These are phyloP conservation scores for Capsella rubella DNA, from an alignment of 441 rosid species.

Conservation along the genomic window DNA sequence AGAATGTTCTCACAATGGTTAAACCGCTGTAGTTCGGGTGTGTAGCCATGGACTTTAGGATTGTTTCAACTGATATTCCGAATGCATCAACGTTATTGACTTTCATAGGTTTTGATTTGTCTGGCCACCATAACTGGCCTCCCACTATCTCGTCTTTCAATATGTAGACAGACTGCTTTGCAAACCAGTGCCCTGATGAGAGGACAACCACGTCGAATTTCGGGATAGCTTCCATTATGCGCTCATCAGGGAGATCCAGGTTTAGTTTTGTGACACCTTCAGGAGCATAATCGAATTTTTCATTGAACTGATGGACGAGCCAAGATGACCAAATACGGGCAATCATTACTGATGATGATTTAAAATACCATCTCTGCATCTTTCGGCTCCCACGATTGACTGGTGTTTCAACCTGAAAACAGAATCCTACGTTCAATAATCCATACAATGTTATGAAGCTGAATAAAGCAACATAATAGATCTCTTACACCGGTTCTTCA, in stretches of 20 bases:
- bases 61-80: constrained; percentile 85
- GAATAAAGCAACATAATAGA: not conserved
- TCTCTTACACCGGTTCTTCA: constrained; percentile 3
- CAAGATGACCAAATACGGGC: constrained; percentile 96
- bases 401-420: constrained; percentile 86
- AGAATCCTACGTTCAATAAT: not conserved
- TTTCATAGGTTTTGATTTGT: constrained; percentile 71
- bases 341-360: constrained; percentile 72
- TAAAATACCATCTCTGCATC: constrained; percentile 89
- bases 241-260: constrained; percentile 79
- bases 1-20: constrained; percentile 77
- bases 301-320: constrained; percentile 79
- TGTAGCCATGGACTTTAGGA: constrained; percentile 61
- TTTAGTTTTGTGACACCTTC: constrained; percentile 78
- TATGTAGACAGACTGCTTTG: constrained; percentile 88
- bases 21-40: constrained; percentile 86
- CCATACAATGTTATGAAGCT: not conserved
- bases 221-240: constrained; percentile 72
- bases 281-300: constrained; percentile 73
- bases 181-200: constrained; percentile 98
- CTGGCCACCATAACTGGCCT: constrained; percentile 94
- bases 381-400: constrained; percentile 81
- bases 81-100: constrained; percentile 84
- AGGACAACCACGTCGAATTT: constrained; percentile 77
- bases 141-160: constrained; percentile 86